phyloP scores from a whole-genome alignment of 2,329 filamentous ascomycete species.

The Colletotrichum phormii region DNA sequence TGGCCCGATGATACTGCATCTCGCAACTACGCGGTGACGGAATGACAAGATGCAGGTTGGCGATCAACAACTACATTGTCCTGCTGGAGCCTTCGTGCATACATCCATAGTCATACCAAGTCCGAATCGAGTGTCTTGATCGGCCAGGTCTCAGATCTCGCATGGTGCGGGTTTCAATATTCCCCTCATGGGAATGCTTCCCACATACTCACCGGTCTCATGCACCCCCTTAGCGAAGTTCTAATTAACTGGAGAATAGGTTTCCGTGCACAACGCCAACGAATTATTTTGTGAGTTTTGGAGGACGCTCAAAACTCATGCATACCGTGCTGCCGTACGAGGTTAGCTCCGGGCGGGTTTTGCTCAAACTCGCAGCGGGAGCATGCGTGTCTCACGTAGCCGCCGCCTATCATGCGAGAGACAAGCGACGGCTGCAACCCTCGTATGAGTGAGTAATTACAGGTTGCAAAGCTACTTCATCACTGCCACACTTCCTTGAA shows the following conservation, averaged over 20 bases:
- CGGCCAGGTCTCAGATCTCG: neutral
- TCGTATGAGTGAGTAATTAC: neutral
- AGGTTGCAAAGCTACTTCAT: rapidly evolving
- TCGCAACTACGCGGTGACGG: neutral
- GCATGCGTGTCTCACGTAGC: neutral
- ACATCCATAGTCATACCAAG: rapidly evolving
- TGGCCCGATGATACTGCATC: neutral
- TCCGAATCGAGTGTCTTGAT: rapidly evolving
- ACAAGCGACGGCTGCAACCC: neutral
- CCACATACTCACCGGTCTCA: neutral
- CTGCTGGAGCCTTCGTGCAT: neutral
- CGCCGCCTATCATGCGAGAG: neutral
- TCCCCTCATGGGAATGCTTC: neutral
- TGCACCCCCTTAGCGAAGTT: neutral
- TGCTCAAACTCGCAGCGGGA: neutral
- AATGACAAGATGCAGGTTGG: neutral
- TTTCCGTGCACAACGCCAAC: rapidly evolving
- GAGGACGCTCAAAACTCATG: neutral
- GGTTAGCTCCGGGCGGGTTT: neutral
- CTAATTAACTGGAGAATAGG: neutral
- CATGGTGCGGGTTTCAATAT: neutral
- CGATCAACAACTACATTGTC: neutral
- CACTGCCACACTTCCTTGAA: rapidly evolving
- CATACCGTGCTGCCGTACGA: neutral
- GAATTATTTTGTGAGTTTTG: rapidly evolving